Evolutionary conservation across 2,329 filamentous ascomycete species (phyloP), one percentile per base, ranked within the genome.

Genomic region (Cytospora paraplurivora): DNA sequence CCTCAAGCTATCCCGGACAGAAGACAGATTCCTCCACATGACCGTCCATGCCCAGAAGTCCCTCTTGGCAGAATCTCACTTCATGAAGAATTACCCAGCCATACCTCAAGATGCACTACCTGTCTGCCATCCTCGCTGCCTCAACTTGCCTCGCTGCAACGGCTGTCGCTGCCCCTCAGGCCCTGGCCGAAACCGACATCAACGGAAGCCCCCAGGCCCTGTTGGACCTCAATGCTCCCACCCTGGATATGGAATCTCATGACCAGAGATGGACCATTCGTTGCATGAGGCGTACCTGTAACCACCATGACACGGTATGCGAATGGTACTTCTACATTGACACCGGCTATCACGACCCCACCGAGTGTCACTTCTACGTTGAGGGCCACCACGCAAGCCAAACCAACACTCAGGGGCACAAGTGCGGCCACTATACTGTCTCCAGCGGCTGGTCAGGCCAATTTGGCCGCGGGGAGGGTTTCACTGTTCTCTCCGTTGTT

Each of bases 391-490:
- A 65, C 76, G 76, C 59, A 69, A 73, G 61, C 74, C 75, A 62
- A 70, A 77, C 76, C 53, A 76, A 76, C 15, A 75, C 77, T 55
- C 66, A 70, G 27, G 51, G 51, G 5, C 6, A 33, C 63, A 74
- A 67, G 59, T 85, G 81, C 75, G 82, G 82, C 49, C 69, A 70
- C 66, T 85, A 76, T 76, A 80, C 76, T 67, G 68, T 85, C 69
- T 81, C 79, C 57, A 79, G 78, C 1, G 80, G 81, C 75, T 85
- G 82, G 82, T 82, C 78, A 72, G 82, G 77, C 71, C 78, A 83
- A 69, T 85, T 85, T 67, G 83, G 82, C 56, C 64, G 72, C 11
- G 78, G 71, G 66, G 74, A 79, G 37, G 83, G 81, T 66, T 85
- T 85, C 76, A 85, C 82, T 33, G 82, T 79, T n/a, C 73, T 85